Base-by-base conservation (phyloP, 2,329 filamentous ascomycete species). In the Apiospora phragmitis region DNA sequence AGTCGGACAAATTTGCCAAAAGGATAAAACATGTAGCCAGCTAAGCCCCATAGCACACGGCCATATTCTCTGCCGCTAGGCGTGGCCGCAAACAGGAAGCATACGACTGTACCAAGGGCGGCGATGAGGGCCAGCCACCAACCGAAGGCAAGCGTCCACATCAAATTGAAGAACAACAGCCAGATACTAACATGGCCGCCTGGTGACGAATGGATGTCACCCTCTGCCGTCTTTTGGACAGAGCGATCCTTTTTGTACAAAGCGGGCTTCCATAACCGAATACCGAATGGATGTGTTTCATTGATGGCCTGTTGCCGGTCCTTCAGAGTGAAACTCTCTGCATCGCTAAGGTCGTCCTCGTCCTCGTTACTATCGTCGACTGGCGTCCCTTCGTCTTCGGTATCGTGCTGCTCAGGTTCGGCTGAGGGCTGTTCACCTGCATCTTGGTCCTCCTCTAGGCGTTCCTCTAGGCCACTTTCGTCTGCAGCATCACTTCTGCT, bases 221-320 rank as follows among this genome's bases (percentile, higher is more conserved):
- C 95, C 83, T 98, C 95, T 7, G 96, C 96, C 65, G 92, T 97
- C 82, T 97, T 96, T 80, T 98, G 94, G 47, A 99, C 97, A 0
- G 96, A 99, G 70, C 96, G 91, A 76, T 93, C 92, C 82, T 99
- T 99, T 83, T 99, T 99, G 88, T 99, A 99, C 73, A 99, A 82
- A 1, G 96, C 97, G 59, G 96, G 96, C 82, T 99, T 99, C 96
- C 96, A 99, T 73, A 99, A 94, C 80, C 97, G 91, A 79, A 99
- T 98, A 86, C 96, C 96, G 77, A 99, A 99, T 0, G 96, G 96
- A 85, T 99, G 96, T 0, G 96, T 99, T 81, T 97, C 92, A 83
- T 99, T 99, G 86, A 99, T 99, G 74, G 96, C 96, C 80, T 97
- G 91, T 82, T 99, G 96, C 70, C 96, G 91, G 81, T 99, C 96